phyloP scores from a whole-genome alignment of 257 asterid species.

The Solanum etuberosum region DNA sequence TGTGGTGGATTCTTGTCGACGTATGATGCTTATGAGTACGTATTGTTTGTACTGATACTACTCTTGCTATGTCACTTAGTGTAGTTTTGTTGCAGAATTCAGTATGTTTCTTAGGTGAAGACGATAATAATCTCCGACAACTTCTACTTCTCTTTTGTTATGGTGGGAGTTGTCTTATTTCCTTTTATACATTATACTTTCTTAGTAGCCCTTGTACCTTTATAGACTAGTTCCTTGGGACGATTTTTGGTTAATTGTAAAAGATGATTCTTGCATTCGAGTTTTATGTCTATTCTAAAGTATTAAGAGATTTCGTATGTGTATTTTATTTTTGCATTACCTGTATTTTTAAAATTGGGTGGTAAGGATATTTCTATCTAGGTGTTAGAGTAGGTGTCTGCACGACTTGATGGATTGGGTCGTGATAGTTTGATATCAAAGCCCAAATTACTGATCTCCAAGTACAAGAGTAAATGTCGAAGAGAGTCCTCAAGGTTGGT shows the following conservation, averaged over 20 bases:
- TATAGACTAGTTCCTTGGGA: background rate
- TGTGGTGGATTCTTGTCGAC: background rate
- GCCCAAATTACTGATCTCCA: background rate
- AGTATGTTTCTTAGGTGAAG: background rate
- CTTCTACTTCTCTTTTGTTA: background rate
- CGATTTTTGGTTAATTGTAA: background rate
- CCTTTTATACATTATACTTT: background rate
- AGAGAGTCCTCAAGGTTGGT: background rate
- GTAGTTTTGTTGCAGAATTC: background rate
- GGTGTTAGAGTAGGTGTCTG: background rate
- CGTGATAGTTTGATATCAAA: background rate
- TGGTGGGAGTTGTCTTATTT: background rate
- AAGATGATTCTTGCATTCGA: background rate
- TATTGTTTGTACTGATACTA: too few species aligned
- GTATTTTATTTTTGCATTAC: background rate
- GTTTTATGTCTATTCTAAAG: background rate
- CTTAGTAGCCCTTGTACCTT: background rate
- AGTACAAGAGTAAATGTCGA: background rate
- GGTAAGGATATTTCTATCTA: background rate
- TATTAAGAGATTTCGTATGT: background rate
- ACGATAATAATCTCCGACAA: background rate
- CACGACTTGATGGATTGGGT: background rate
- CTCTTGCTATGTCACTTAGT: background rate
- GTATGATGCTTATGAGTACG: background rate
- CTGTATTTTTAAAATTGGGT: too few species aligned